phyloP scores from a whole-genome alignment of 78 protist species.

The Chrysochromulina parva region DNA sequence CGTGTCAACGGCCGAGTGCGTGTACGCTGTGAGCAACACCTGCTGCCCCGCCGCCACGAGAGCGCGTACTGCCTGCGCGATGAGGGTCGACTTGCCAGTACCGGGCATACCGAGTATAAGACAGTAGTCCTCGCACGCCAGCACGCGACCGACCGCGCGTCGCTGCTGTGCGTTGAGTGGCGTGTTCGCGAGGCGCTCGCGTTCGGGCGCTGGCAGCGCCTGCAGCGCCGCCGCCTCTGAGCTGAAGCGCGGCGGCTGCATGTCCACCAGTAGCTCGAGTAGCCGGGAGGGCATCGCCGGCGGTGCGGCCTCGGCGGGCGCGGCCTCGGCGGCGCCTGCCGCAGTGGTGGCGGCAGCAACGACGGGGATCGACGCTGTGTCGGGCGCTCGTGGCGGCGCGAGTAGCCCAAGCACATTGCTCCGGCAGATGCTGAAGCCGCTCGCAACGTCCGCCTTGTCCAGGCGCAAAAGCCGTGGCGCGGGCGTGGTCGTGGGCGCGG shows the following conservation, averaged over 20 bases:
- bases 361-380: too few species aligned
- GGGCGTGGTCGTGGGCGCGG: too few species aligned
- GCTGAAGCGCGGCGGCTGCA: neutral
- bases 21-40: conserved; percentile 70
- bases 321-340: neutral
- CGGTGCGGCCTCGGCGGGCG: neutral
- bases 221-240: neutral
- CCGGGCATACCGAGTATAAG: conserved; percentile 21
- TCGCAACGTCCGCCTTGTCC: neutral
- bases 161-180: neutral
- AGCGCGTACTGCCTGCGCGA: conserved; percentile 1
- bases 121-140: neutral
- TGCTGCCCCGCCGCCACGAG: conserved; percentile 14
- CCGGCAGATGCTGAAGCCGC: neutral
- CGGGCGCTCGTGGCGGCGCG: neutral
- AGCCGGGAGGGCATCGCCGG: neutral
- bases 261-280: neutral
- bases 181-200: neutral
- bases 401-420: neutral
- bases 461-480: neutral
- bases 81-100: conserved; percentile 10
- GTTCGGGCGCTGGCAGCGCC: neutral
- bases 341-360: too few species aligned
- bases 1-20: conserved; percentile 80
- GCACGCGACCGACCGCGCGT: neutral